These are phyloP conservation scores for Funneliformis mosseae DNA, from an alignment of 192 early-diverging fungal genomes.

Conservation along the genomic window DNA sequence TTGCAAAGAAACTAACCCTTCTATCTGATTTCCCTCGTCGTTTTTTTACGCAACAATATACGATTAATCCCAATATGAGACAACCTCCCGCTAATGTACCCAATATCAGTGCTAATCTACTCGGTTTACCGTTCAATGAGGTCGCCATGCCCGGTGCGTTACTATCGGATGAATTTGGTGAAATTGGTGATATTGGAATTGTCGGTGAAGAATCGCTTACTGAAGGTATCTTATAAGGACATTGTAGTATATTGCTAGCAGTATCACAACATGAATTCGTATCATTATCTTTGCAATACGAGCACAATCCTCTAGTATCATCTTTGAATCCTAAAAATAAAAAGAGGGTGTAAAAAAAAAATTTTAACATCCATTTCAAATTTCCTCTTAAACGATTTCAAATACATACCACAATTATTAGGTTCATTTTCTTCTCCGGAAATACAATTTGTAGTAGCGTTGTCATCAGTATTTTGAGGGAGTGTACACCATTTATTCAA, in stretches of 20 bases:
- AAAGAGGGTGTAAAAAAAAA: neutral
- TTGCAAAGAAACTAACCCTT: neutral
- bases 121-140: neutral
- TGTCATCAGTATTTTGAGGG: neutral
- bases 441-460: conserved; percentile 1
- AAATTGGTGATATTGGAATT: neutral
- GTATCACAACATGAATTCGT: neutral
- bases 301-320: neutral
- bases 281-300: neutral
- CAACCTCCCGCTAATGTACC: neutral
- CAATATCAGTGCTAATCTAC: neutral
- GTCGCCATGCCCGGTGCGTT: neutral
- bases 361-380: neutral
- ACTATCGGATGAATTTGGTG: neutral
- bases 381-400: neutral
- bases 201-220: neutral
- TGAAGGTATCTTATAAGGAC: neutral
- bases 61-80: neutral
- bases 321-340: neutral
- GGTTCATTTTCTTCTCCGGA: conserved; percentile 23
- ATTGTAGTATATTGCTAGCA: neutral
- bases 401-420: conserved; percentile 28
- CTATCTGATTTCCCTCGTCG: neutral
- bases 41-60: neutral
- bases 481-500: neutral